A percentile compares a stretch with the other conserved stretches of the same genome.
Conservation (phyloP, 2,329 filamentous ascomycete species). For the Paramyrothecium roridum region DNA sequence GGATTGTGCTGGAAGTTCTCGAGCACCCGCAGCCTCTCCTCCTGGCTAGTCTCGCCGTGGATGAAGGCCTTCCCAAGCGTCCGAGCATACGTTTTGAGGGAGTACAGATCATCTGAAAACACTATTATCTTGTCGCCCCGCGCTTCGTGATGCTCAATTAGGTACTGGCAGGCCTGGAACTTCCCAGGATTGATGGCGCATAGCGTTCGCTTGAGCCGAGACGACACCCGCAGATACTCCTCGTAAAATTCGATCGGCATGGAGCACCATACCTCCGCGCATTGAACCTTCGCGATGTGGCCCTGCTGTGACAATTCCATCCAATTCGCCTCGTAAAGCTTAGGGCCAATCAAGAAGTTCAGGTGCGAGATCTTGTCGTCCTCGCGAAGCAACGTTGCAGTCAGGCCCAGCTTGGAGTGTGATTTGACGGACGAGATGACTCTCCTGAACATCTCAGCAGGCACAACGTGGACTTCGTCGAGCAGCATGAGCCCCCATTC, state of each 20-base stretch:
- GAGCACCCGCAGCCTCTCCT: constrained; percentile 77
- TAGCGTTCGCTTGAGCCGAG: constrained; percentile 38
- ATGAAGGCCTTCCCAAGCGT: constrained; percentile 83
- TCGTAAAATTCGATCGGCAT: constrained; percentile 95
- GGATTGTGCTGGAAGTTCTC: constrained; percentile 92
- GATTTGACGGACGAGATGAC: constrained; percentile 85
- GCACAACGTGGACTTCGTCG: constrained; percentile 91
- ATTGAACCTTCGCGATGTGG: constrained; percentile 89
- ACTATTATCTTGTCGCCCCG: constrained; percentile 95
- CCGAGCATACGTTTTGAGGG: constrained; percentile 73
- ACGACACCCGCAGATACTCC: constrained; percentile 69
- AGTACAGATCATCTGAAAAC: constrained; percentile 92
- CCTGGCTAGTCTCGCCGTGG: constrained; percentile 77
- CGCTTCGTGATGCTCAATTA: constrained; percentile 90
- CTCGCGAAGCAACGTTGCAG: constrained; percentile 83
- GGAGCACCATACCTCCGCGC: constrained; percentile 92
- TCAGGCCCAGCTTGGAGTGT: constrained; percentile 86
- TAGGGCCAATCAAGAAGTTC: constrained; percentile 90
- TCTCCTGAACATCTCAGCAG: constrained; percentile 84
- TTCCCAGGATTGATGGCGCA: constrained; percentile 93
- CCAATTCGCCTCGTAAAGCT: constrained; percentile 95
- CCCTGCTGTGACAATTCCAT: constrained; percentile 92
- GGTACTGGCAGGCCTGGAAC: constrained; percentile 88
- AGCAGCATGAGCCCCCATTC: constrained; percentile 94
- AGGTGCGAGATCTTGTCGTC: constrained; percentile 93